Evolutionary conservation across 139 green algal genomes (phyloP).

Genomic region (Coelastrella sp.): DNA sequence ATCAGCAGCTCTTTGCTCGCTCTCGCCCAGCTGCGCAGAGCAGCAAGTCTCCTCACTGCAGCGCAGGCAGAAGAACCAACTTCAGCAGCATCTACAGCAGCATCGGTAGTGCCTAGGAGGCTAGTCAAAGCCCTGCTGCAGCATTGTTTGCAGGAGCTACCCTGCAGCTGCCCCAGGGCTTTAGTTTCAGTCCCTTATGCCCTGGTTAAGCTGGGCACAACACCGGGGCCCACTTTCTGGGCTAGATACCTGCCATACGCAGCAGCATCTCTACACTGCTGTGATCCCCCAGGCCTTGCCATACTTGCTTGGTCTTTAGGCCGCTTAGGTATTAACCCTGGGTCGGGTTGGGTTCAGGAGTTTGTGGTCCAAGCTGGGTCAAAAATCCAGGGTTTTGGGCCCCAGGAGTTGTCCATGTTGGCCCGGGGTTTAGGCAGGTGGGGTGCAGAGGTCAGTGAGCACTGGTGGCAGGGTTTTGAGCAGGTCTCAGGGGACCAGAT

Average conservation of each 20-base stretch:
- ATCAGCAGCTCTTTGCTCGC: constrained; percentile 1
- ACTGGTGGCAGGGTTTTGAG: constrained; percentile 35
- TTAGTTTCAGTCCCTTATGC: constrained; percentile 10
- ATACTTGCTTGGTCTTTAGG: constrained; percentile 3
- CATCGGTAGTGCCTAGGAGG: not conserved
- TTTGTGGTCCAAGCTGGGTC: not conserved
- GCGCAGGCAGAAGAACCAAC: too few relatives aligned
- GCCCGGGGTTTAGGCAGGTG: not conserved
- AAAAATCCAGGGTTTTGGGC: not conserved
- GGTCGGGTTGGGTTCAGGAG: not conserved
- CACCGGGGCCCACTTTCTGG: not conserved
- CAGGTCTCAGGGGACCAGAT: not conserved
- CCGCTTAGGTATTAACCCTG: not conserved
- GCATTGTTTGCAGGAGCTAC: not conserved
- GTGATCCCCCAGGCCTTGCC: not conserved
- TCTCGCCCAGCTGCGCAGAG: not conserved
- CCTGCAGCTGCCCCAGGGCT: too few relatives aligned
- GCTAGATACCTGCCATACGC: not conserved
- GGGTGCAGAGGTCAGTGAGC: not conserved
- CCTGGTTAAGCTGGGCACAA: not conserved
- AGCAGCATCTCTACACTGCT: not conserved
- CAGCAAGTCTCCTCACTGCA: not conserved
- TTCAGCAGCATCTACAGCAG: not conserved
- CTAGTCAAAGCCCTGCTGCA: not conserved
- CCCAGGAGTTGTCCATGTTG: constrained; percentile 21